A percentile compares a stretch with the other conserved stretches of the same genome.
Evolutionary conservation across 257 asterid species (phyloP).

Genomic region (Gynochthodes officinalis): DNA sequence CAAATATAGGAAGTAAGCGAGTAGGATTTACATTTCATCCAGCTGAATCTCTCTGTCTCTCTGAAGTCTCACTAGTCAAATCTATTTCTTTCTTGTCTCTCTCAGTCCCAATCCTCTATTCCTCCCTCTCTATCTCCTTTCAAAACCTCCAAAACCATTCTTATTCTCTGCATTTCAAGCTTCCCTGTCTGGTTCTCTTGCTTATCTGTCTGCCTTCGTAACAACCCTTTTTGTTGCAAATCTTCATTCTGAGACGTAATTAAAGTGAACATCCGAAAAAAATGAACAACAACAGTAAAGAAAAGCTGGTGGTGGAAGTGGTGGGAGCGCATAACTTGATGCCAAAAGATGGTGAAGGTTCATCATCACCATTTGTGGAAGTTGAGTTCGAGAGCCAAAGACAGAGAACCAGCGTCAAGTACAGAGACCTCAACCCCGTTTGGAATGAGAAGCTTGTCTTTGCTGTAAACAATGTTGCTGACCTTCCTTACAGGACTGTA

Average conservation of each 20-base stretch:
- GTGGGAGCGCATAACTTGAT: constrained; percentile 88
- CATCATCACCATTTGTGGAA: constrained; percentile 84
- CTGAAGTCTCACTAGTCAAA: background rate
- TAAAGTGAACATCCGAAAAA: too few species aligned
- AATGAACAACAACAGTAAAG: constrained; percentile 57
- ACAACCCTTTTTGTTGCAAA: background rate
- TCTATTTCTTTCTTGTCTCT: constrained; percentile 10
- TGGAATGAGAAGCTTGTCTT: constrained; percentile 89
- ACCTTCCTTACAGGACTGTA: constrained; percentile 75
- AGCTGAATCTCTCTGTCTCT: constrained; percentile 9
- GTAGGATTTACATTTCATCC: constrained; percentile 3
- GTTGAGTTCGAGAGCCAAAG: constrained; percentile 75
- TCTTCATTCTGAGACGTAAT: too few species aligned
- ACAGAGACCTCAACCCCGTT: constrained; percentile 71
- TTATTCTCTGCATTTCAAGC: constrained; percentile 12
- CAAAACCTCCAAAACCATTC: constrained; percentile 2
- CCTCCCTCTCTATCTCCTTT: background rate
- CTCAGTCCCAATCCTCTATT: background rate
- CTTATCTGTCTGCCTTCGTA: background rate
- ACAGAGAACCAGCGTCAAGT: constrained; percentile 57
- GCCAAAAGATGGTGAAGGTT: constrained; percentile 95
- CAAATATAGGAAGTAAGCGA: constrained; percentile 1
- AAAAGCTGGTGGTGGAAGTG: constrained; percentile 84
- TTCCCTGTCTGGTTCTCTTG: too few species aligned
- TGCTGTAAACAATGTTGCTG: constrained; percentile 61